Evolutionary conservation across 2,329 filamentous ascomycete genomes (phyloP).

Genomic region (Hypoxylon sp.): DNA sequence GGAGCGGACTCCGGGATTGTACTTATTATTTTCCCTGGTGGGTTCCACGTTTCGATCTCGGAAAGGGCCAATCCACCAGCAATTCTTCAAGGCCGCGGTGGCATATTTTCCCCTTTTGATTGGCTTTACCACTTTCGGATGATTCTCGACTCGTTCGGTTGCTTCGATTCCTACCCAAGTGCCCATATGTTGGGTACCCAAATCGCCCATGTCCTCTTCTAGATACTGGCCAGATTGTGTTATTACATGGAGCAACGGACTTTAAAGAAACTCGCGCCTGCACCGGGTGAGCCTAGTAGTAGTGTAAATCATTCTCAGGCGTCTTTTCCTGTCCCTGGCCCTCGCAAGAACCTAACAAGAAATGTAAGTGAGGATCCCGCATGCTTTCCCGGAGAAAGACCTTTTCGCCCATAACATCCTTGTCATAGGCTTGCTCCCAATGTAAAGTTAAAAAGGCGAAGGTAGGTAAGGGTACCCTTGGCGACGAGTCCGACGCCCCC

Average conservation of each 20-base stretch:
- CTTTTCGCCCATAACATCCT: conserved; percentile 29
- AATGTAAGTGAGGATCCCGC: conserved; percentile 36
- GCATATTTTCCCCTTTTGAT: too few species aligned
- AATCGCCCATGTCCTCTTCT: conserved; percentile 10
- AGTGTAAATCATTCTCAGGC: conserved; percentile 16
- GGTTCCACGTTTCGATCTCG: conserved; percentile 29
- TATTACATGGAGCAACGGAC: conserved; percentile 37
- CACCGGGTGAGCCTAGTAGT: conserved; percentile 22
- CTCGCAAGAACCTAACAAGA: conserved; percentile 37
- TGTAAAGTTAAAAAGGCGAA: conserved; percentile 43
- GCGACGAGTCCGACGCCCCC: not conserved
- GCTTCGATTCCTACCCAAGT: too few species aligned
- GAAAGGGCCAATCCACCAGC: conserved; percentile 14
- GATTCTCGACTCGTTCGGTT: conserved; percentile 8
- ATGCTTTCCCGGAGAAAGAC: conserved; percentile 17
- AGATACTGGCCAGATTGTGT: conserved; percentile 4
- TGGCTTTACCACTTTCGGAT: conserved; percentile 10
- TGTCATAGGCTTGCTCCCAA: conserved; percentile 38
- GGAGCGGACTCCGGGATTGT: conserved; percentile 35
- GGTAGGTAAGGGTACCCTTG: conserved; percentile 17
- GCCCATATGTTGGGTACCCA: too few species aligned
- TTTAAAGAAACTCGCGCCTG: conserved; percentile 42
- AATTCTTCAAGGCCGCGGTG: too few species aligned
- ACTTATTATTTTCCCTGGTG: conserved; percentile 18
- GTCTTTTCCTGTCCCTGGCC: conserved; percentile 22